Evolutionary conservation across 768 basidiomycete genomes (phyloP).

Genomic region (Sporobolomyces roseus): DNA sequence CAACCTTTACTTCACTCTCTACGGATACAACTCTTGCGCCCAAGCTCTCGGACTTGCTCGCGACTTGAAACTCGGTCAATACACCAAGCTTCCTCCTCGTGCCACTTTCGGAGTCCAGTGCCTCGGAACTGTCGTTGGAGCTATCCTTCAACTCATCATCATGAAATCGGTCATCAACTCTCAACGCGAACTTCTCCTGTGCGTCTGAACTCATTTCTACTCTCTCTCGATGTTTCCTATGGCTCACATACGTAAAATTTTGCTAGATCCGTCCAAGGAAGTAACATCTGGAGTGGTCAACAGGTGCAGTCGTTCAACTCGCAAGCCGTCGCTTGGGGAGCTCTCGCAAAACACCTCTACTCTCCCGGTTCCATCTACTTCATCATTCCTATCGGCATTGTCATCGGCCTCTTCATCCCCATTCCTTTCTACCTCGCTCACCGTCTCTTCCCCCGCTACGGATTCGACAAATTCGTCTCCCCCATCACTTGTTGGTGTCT

Average conservation of each 20-base stretch:
- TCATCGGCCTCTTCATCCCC: constrained; percentile 56
- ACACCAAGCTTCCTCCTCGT: constrained; percentile 61
- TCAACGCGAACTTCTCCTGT: constrained; percentile 57
- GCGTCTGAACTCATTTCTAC: too few species aligned
- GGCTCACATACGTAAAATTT: too few species aligned
- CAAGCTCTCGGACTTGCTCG: constrained; percentile 54
- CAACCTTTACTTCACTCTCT: constrained; percentile 59
- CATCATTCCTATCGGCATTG: constrained; percentile 56
- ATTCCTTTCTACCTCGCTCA: constrained; percentile 57
- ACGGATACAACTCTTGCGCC: constrained; percentile 55
- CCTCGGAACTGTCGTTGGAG: constrained; percentile 58
- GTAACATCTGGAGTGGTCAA: constrained; percentile 59
- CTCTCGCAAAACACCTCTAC: constrained; percentile 55
- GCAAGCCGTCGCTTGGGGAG: constrained; percentile 59
- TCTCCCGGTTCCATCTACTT: constrained; percentile 55
- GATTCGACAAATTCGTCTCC: constrained; percentile 52
- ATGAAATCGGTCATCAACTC: constrained; percentile 61
- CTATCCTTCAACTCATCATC: constrained; percentile 52
- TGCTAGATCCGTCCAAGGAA: constrained; percentile 61
- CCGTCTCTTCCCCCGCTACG: constrained; percentile 53
- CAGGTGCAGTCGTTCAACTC: constrained; percentile 56
- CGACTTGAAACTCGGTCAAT: constrained; percentile 59
- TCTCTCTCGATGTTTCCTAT: too few species aligned
- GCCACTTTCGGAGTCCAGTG: constrained; percentile 61
- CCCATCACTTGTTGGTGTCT: constrained; percentile 44